phyloP scores from a whole-genome alignment of 208 protist genomes.

The Phytomonas serpens region DNA sequence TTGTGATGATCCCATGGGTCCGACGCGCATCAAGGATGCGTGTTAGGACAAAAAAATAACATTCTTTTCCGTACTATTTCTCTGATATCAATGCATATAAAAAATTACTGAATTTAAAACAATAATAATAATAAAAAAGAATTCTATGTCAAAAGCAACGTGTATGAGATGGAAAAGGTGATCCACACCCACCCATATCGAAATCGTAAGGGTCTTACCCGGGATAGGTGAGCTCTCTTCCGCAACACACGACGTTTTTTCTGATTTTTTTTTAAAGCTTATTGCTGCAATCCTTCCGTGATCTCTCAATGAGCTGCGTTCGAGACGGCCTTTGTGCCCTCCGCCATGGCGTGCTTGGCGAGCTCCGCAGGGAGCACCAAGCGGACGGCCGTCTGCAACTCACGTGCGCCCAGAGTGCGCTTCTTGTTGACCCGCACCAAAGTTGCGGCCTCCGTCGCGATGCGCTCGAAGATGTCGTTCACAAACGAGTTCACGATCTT shows the following conservation, averaged over 20 bases:
- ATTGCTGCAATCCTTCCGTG: too few relatives aligned
- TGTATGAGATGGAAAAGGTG: neutral
- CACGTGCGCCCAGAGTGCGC: constrained; percentile 91
- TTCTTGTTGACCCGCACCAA: constrained; percentile 94
- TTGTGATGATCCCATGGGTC: neutral
- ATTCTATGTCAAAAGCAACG: neutral
- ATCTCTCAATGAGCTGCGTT: constrained; percentile 53
- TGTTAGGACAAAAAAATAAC: neutral
- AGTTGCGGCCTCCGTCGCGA: constrained; percentile 90
- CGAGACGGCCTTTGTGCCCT: constrained; percentile 97
- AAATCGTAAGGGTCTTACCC: too few relatives aligned
- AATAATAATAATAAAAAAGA: constrained; percentile 2
- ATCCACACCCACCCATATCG: neutral
- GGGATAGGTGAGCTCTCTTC: too few relatives aligned
- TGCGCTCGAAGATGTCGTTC: constrained; percentile 96
- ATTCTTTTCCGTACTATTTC: constrained; percentile 11
- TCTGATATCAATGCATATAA: constrained; percentile 6
- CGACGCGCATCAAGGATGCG: neutral
- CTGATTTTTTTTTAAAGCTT: too few relatives aligned
- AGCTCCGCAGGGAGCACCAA: constrained; percentile 96
- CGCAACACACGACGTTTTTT: too few relatives aligned
- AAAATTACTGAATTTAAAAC: neutral
- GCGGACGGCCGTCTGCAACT: constrained; percentile 96
- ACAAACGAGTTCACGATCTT: constrained; percentile 97
- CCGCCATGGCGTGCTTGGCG: constrained; percentile 97